Percentiles rank a stretch among this genome's conserved stretches.
Evolutionary conservation across 495 filamentous ascomycete species (phyloP).

Genomic region (Aspergillus taichungensis): DNA sequence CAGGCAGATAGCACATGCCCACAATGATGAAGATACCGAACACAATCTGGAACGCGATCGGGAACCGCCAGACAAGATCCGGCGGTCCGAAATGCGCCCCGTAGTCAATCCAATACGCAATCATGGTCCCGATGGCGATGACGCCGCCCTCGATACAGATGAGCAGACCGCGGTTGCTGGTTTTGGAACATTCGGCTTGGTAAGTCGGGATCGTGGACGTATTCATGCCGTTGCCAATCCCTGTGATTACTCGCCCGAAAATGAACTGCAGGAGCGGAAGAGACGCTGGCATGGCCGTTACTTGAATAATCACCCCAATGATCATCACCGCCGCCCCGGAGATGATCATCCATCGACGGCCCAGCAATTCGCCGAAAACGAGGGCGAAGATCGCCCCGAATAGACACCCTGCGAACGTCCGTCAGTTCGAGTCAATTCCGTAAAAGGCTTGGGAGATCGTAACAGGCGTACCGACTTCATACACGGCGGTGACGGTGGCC

Average conservation of each 20-base stretch:
- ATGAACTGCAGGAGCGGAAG: conserved; percentile 51
- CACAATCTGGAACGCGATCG: conserved; percentile 63
- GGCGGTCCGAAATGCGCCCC: conserved; percentile 44
- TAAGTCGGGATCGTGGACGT: conserved; percentile 62
- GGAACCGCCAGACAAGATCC: conserved; percentile 44
- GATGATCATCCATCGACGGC: conserved; percentile 49
- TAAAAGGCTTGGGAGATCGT: background rate
- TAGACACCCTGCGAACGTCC: conserved; percentile 47
- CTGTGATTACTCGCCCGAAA: conserved; percentile 57
- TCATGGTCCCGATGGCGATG: conserved; percentile 60
- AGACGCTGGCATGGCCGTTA: conserved; percentile 33
- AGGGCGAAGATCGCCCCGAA: conserved; percentile 60
- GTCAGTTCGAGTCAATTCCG: background rate
- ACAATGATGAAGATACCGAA: conserved; percentile 53
- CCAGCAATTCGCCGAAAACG: conserved; percentile 52
- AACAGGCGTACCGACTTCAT: conserved; percentile 46
- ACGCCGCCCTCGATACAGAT: conserved; percentile 67
- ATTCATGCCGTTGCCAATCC: conserved; percentile 65
- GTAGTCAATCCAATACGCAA: conserved; percentile 73
- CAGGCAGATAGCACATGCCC: conserved; percentile 52
- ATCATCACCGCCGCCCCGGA: conserved; percentile 61
- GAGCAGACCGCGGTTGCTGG: conserved; percentile 58
- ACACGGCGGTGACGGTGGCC: conserved; percentile 68
- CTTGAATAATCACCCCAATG: conserved; percentile 60
- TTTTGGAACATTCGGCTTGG: conserved; percentile 57